Conservation (phyloP, 176 grass and related monocot genomes). For the Dendrocalamus sinicus region DNA sequence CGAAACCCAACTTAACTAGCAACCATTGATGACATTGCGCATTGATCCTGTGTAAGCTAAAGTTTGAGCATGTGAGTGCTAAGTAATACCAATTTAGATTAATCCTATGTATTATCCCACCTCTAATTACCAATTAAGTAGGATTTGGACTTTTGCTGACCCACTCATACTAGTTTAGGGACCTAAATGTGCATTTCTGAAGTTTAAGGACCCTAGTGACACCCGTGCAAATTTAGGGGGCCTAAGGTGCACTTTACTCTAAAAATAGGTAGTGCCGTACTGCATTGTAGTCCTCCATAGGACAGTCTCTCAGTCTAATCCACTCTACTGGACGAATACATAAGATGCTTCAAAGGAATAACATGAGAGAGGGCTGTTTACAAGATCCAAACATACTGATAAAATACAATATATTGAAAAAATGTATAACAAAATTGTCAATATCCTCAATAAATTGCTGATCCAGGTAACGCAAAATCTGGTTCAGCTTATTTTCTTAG, state of each 20-base stretch:
- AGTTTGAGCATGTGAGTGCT: not conserved
- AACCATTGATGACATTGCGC: not conserved
- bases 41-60: not conserved
- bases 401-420: not conserved
- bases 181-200: not conserved
- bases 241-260: slow-evolving; percentile 1
- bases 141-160: not conserved
- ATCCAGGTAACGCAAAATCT: not conserved
- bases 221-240: not conserved
- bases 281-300: slow-evolving; percentile 16
- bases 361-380: slow-evolving; percentile 11
- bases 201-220: slow-evolving; percentile 16
- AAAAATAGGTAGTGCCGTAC: not conserved
- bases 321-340: slow-evolving; percentile 22
- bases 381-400: slow-evolving; percentile 20
- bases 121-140: slow-evolving; percentile 8
- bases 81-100: slow-evolving; percentile 18
- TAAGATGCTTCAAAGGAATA: slow-evolving; percentile 30
- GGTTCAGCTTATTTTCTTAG: not conserved
- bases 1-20: not conserved
- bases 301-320: not conserved
- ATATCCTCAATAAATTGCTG: slow-evolving; percentile 19
- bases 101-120: not conserved
- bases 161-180: not conserved
- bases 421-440: not conserved